Percentiles rank a stretch among this genome's conserved stretches.
Evolutionary conservation across 768 basidiomycete genomes (phyloP).

Genomic region (Suillus discolor): DNA sequence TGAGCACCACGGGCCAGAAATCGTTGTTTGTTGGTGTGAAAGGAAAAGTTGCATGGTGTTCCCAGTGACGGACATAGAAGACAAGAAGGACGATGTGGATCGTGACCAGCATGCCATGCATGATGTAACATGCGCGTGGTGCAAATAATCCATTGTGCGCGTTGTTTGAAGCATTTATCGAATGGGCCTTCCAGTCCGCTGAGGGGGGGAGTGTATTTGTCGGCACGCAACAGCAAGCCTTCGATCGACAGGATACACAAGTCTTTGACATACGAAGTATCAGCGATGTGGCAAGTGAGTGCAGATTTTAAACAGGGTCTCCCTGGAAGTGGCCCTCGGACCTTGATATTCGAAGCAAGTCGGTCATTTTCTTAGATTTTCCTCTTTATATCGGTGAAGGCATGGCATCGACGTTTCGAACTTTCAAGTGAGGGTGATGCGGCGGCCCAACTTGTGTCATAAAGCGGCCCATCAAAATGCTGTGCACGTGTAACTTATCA

Average conservation of each 20-base stretch:
- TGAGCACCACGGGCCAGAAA: not conserved
- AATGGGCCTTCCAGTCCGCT: not conserved
- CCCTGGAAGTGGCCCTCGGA: no score
- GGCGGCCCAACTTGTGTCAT: no score
- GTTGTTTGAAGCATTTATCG: not conserved
- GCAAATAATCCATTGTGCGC: not conserved
- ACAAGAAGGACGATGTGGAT: conserved; percentile 1
- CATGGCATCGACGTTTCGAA: no score
- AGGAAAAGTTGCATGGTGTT: conserved; percentile 4
- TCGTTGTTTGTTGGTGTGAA: not conserved
- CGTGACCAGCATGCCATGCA: not conserved
- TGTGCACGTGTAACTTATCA: no score
- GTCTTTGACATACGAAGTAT: not conserved
- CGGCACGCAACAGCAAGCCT: not conserved
- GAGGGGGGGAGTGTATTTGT: not conserved
- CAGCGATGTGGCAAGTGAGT: not conserved
- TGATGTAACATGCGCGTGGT: not conserved
- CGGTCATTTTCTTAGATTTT: no score
- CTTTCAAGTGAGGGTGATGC: no score
- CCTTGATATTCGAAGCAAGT: not conserved
- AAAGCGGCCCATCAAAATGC: no score
- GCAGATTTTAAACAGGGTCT: not conserved
- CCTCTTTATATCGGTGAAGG: no score
- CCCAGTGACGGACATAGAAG: conserved; percentile 5
- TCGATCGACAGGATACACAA: not conserved